Evolutionary conservation across 805 yeast species (phyloP), one percentile per base, ranked within the genome.

Genomic region (Torulaspora maleeae): DNA sequence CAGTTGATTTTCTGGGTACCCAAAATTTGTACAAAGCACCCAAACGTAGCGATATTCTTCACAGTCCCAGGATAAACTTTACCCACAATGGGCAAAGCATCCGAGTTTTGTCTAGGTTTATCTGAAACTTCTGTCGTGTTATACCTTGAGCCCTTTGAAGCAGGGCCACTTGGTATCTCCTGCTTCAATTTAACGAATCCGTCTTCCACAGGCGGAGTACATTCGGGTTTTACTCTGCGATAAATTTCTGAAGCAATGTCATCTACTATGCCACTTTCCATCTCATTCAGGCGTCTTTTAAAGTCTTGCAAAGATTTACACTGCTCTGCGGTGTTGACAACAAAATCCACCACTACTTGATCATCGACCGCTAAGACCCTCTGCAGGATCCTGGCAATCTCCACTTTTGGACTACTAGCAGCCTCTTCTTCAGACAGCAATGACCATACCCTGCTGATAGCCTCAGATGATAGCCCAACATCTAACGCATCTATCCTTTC

Each of bases 1-100:
- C 61, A 60, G 38, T 53, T 52, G 19, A 50, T 51, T 11, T 59
- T 58, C 32, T 56, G 46, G 2, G 71, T 56, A 0, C 73, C 78
- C 5, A 63, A 51, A 1, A 90, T 60, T 8, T 77, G 64, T 0
- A 88, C 76, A 59, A 90, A 91, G 1, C 88, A 95, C 0, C 98
- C 97, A 64, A 80, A 90, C 2, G 75, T 63, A 35, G 80, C 79
- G 1, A 86, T 54, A 36, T 76, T 78, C 38, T 71, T 72, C 2
- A 91, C 83, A 20, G 52, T 64, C 0, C 95, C 97, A 24, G 63
- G 63, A 54, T 83, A 81, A 0, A 86, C 67, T 19, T 71, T 62
- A 13, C 78, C 80, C 1, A 71, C 47, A 4, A 60, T 52, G 0
- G 79, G 70, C 3, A 56, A 58, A 3, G 55, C 56, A 45, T 63